Percentiles rank a stretch among this genome's conserved stretches.
These are phyloP conservation scores for Yamadazyma sp. DNA, from an alignment of 805 yeast species.

Conservation along the genomic window DNA sequence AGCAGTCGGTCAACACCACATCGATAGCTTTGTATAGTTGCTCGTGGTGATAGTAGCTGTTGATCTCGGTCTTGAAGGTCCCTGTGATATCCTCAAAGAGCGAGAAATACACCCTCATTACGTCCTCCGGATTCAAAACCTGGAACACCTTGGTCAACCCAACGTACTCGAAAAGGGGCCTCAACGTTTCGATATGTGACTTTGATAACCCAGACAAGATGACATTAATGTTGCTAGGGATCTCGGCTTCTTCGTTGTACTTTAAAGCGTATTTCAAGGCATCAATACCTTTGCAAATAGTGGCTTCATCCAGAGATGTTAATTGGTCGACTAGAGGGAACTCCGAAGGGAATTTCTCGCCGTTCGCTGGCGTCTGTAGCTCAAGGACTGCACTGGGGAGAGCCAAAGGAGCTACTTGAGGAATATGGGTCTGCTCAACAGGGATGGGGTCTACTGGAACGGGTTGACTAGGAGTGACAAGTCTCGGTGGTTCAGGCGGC, in stretches of 20 bases:
- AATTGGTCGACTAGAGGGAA: slow-evolving; percentile 24
- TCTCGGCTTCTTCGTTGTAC: slow-evolving; percentile 29
- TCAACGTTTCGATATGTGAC: slow-evolving; percentile 15
- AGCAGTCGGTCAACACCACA: slow-evolving; percentile 28
- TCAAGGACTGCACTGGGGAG: no score
- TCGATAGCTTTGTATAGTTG: slow-evolving; percentile 29
- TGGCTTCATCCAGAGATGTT: slow-evolving; percentile 27
- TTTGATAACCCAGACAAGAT: slow-evolving; percentile 3
- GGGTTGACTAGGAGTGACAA: no score
- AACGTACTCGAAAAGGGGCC: slow-evolving; percentile 32
- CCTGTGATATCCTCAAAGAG: slow-evolving; percentile 23
- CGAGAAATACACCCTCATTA: slow-evolving; percentile 30
- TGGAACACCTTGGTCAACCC: slow-evolving; percentile 24
- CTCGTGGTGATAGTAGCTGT: slow-evolving; percentile 24
- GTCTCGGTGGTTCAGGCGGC: no score
- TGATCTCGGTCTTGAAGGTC: slow-evolving; percentile 22
- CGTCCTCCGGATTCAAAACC: slow-evolving; percentile 35
- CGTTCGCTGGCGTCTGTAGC: not conserved
- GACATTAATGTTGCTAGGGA: slow-evolving; percentile 6
- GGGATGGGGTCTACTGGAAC: no score
- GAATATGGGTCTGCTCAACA: no score
- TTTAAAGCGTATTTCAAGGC: slow-evolving; percentile 39
- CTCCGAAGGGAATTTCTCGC: slow-evolving; percentile 26
- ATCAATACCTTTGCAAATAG: slow-evolving; percentile 36
- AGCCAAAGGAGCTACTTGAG: no score